Evolutionary conservation across 1,284 basidiomycete species (phyloP), one percentile per base, ranked within the genome.

Genomic region (Ganoderma lingzhi): DNA sequence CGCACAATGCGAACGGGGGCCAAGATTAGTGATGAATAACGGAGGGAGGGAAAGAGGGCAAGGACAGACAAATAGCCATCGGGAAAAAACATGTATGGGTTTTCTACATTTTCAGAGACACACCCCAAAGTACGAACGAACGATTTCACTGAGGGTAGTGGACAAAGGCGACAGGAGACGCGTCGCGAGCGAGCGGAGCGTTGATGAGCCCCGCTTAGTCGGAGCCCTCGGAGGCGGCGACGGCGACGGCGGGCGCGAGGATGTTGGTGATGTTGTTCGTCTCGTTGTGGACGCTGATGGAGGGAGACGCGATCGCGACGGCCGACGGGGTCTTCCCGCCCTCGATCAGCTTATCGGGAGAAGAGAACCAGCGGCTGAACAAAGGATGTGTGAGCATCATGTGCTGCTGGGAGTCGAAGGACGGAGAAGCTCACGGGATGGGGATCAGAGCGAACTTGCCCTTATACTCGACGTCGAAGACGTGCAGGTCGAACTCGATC

Each of bases 231-330:
- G n/a, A 17, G 45, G 53, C 30, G 6, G 53, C 53, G 6, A 32
- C 32, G 3, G 23, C 23, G 48, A 51, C 23, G 3, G 48, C 23
- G 14, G 48, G 48, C 0, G 48, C 23, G 48, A 56, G 30, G 30
- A 56, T 35, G 55, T 56, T 56, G 30, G 55, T 56, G 55, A 56
- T 35, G 55, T 56, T 56, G 55, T 56, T 56, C 14, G 55, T 56
- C 55, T 56, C 55, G 55, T 56, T 56, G 55, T 56, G 28, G 17
- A 56, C 55, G 32, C 23, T 56, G 55, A 56, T 35, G 15, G 55
- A 23, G 55, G 55, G 55, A 5, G 55, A 17, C 30, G 55, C n/a
- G 32, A 56, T 10, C 15, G 30, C 30, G 55, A 35, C 2, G 55
- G 32, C 32, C 15, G 30, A 4, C 5, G 55, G 45, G 19, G 6